Evolutionary conservation across 31 red algal species (phyloP), one percentile per base, ranked within the genome.

Genomic region (Asparagopsis taxiformis): DNA sequence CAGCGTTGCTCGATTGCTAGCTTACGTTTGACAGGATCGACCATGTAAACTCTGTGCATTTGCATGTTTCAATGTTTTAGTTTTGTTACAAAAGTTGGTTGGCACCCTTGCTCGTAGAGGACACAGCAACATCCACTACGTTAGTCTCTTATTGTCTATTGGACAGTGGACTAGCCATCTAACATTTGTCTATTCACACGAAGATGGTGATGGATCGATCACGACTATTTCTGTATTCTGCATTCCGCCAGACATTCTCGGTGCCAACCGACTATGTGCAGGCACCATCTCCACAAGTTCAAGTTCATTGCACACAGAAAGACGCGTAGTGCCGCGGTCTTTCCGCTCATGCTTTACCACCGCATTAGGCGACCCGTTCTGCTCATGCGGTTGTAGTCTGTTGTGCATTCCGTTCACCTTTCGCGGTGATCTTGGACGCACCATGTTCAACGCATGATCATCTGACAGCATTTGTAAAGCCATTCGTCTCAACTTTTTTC

Each of bases 401-500:
- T 46, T 46, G 6, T 13, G 8, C 41, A 46, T 13, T 46, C 8
- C 13, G 41, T 13, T 46, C 13, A 46, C 41, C 8, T 6, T 13
- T 46, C 13, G 6, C 8, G 41, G 6, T 46, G 41, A 13, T 9
- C 41, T 6, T 6, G 41, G 41, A 46, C 13, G 8, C 41, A 46
- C 13, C 41, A 46, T 9, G 13, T 46, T 46, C 13, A 46, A 46
- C 6, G 41, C 29, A 5, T 17, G 24, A 32, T 32, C 24, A 16
- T n/a, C 16, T 3, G 25, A 16, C 20, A 29, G 58, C 25, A 17
- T n/a, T 19, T 17, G 11, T 3, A 32, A 22, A 30, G 64, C 64
- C 38, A 68, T 68, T 50, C 39, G 7, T 30, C 46, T 37, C 64
- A 68, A 6, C 64, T 68, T 68, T 19, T n/a, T 44, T 7, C 33